Base-by-base conservation (phyloP, 495 filamentous ascomycete genomes). In the Cladorrhinum samala region DNA sequence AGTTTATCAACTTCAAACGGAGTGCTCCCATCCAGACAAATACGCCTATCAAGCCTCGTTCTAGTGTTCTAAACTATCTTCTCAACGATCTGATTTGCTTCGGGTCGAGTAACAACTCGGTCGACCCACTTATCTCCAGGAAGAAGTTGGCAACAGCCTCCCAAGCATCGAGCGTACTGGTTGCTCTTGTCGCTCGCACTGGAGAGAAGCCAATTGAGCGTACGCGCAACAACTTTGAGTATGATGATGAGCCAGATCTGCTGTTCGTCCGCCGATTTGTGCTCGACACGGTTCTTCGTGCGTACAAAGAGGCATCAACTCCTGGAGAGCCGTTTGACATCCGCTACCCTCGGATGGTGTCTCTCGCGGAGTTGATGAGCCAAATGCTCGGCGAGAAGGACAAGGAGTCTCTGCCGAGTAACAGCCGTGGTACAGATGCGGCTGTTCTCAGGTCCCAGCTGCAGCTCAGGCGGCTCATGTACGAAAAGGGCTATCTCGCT, bases 1-100 rank as follows among this genome's bases (percentile, higher is more conserved):
- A 99, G 62, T 99, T 99, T 65, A 96, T 99, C 68, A 96, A 96
- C 64, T 97, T 96, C 74, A 96, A 92, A 47, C 84, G 93, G 54
- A 85, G 87, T 17, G 87, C 89, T 53, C 87, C 90, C 3, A 78
- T 88, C 55, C 79, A 76, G 51, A 82, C 85, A 23, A 85, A 82
- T 42, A 96, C 91, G 5, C 93, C 93, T 36, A 89, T 91, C 9
- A 99, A 97, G 69, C 93, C 93, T 38, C 85, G 93, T 40, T 92
- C 92, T 13, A 88, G 86, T 47, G 85, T 96, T 37, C 75, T 97
- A 50, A 95, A 96, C 65, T 99, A 97, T 61, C 81, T 99, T 3
- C 74, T 99, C 38, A 90, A 86, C 62, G 84, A 85, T 51, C 75
- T 97, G 36, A 84, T 97, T 51, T 89, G 89, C 30, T 64, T 89